Evolutionary conservation across 106 monocot genomes (phyloP).

Genomic region (Apostasia ramifera): DNA sequence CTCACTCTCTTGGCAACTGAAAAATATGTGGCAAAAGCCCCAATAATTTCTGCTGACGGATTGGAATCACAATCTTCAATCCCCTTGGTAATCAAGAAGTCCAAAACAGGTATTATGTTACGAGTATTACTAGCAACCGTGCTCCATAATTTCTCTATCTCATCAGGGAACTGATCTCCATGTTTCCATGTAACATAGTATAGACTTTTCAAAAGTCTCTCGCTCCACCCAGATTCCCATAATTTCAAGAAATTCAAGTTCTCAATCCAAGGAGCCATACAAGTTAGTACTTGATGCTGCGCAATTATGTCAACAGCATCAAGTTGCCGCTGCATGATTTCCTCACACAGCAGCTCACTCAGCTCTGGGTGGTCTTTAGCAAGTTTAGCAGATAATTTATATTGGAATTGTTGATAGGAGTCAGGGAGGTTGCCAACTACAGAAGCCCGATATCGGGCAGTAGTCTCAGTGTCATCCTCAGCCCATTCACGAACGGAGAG

Average conservation of each 20-base stretch:
- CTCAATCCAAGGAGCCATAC: constrained; percentile 98
- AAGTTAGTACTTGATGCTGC: constrained; percentile 95
- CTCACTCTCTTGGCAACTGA: constrained; percentile 97
- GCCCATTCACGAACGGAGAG: constrained; percentile 97
- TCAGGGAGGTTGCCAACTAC: constrained; percentile 99
- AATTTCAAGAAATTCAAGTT: constrained; percentile 85
- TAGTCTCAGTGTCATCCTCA: constrained; percentile 70
- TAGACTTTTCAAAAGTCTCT: constrained; percentile 87
- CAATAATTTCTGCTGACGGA: constrained; percentile 86
- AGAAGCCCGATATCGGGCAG: constrained; percentile 75
- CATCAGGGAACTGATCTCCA: constrained; percentile 99
- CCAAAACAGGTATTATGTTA: constrained; percentile 88
- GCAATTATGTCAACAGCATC: constrained; percentile 99
- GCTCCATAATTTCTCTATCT: constrained; percentile 98
- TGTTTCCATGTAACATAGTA: constrained; percentile 98
- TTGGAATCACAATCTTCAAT: constrained; percentile 99
- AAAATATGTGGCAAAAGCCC: constrained; percentile 91
- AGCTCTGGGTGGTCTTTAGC: constrained; percentile 98
- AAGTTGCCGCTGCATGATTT: constrained; percentile 96
- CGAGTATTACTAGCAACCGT: constrained; percentile 82
- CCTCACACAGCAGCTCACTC: constrained; percentile 85
- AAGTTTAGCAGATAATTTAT: constrained; percentile 87
- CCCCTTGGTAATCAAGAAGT: constrained; percentile 88
- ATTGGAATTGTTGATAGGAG: constrained; percentile 99
- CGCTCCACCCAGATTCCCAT: constrained; percentile 94